These are phyloP conservation scores for Wickerhamomyces sp. DNA, from an alignment of 1,139 yeast genomes.

Conservation along the genomic window DNA sequence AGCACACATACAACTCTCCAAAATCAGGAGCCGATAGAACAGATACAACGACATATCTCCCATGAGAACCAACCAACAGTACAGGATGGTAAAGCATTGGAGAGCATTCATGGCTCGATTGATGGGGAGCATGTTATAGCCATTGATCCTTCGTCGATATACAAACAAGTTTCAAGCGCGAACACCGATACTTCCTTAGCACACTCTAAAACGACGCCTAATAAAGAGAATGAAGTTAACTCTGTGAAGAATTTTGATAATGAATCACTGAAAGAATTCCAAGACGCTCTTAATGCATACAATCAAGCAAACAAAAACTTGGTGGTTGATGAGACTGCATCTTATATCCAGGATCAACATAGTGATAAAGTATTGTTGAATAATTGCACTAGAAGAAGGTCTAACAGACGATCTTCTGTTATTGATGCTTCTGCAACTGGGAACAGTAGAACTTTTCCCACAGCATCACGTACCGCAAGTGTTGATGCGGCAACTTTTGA, in stretches of 20 bases:
- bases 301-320: slow-evolving; percentile 1
- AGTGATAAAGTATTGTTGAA: slow-evolving; percentile 17
- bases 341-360: slow-evolving; percentile 19
- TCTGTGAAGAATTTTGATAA: too few species aligned
- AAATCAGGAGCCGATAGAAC: background rate
- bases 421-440: slow-evolving; percentile 1
- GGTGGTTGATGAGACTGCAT: slow-evolving; percentile 8
- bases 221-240: background rate
- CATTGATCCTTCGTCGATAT: too few species aligned
- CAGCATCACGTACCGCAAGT: slow-evolving; percentile 9
- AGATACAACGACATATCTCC: background rate
- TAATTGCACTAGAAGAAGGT: slow-evolving; percentile 14
- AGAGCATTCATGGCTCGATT: too few species aligned
- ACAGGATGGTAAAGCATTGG: too few species aligned
- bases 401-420: slow-evolving; percentile 11
- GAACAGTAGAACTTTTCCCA: slow-evolving; percentile 13
- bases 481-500: slow-evolving; percentile 35
- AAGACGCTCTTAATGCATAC: slow-evolving; percentile 5
- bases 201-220: too few species aligned
- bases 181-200: too few species aligned
- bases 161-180: too few species aligned
- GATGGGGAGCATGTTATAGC: too few species aligned
- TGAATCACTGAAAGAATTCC: slow-evolving; percentile 1
- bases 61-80: too few species aligned
- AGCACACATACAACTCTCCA: slow-evolving; percentile 5